These are phyloP conservation scores for Fusarium graminum DNA, from an alignment of 2,329 filamentous ascomycete genomes.

Conservation along the genomic window DNA sequence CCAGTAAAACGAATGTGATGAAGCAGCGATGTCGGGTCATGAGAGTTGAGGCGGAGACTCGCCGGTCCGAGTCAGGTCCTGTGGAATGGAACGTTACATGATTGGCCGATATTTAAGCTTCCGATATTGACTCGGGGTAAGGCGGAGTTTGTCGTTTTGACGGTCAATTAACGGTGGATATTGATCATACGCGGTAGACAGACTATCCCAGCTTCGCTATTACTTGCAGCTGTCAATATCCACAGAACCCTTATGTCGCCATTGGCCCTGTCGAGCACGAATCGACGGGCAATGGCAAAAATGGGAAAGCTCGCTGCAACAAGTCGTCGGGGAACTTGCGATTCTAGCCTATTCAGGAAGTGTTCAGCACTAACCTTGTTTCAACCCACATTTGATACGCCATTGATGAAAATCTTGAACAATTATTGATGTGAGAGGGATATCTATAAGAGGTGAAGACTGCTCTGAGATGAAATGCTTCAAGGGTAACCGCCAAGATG, in stretches of 20 bases:
- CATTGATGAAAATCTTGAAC: slow-evolving; percentile 7
- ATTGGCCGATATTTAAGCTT: slow-evolving; percentile 28
- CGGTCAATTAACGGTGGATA: no score
- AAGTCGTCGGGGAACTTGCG: slow-evolving; percentile 26
- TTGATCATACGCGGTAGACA: not conserved
- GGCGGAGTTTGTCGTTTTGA: not conserved
- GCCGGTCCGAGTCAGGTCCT: slow-evolving; percentile 3
- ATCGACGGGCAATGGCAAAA: slow-evolving; percentile 23
- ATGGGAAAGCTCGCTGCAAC: slow-evolving; percentile 24
- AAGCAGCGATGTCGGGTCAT: slow-evolving; percentile 9
- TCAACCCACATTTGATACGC: slow-evolving; percentile 31
- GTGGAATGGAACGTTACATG: slow-evolving; percentile 16
- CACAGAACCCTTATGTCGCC: slow-evolving; percentile 33
- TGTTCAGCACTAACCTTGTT: slow-evolving; percentile 9
- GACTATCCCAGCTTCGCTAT: not conserved
- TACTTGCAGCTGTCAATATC: not conserved
- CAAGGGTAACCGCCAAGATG: slow-evolving; percentile 25
- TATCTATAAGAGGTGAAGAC: slow-evolving; percentile 7
- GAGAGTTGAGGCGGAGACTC: slow-evolving; percentile 27
- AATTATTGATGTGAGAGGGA: slow-evolving; percentile 7
- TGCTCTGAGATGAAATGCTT: not conserved
- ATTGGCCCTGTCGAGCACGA: slow-evolving; percentile 43
- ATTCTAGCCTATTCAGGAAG: slow-evolving; percentile 35
- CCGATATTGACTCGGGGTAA: slow-evolving; percentile 24
- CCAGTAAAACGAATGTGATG: slow-evolving; percentile 15